phyloP scores from a whole-genome alignment of 805 yeast species.

The Pichia heedii region DNA sequence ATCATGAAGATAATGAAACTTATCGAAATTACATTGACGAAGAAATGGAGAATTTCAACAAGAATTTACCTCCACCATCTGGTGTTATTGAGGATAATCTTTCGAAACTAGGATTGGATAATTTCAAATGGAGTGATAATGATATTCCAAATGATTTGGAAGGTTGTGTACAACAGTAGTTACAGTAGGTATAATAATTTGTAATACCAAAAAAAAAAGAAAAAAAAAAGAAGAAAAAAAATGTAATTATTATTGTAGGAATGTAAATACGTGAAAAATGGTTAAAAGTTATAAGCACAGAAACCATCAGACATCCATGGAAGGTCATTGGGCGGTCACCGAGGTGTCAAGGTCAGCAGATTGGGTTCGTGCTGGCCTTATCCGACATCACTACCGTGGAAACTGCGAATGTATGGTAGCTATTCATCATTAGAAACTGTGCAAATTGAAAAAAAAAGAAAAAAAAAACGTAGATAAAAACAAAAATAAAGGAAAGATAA shows the following conservation, averaged over 20 bases:
- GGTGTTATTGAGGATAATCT: conserved; percentile 46
- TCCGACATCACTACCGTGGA: conserved; percentile 84
- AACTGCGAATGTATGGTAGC: conserved; percentile 85
- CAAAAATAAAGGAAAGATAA: conserved; percentile 7
- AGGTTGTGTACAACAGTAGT: conserved; percentile 41
- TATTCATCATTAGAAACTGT: conserved; percentile 55
- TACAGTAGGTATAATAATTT: background rate
- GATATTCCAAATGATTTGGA: conserved; percentile 50
- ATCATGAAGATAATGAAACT: conserved; percentile 40
- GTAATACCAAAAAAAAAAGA: too few species aligned
- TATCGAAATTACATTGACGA: conserved; percentile 43
- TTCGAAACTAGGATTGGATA: conserved; percentile 33
- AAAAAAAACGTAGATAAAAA: conserved; percentile 3
- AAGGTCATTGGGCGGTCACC: conserved; percentile 83
- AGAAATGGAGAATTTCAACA: conserved; percentile 61
- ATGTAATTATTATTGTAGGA: too few species aligned
- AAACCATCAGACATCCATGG: conserved; percentile 95
- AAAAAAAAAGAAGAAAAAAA: too few species aligned
- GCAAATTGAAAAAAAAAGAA: conserved; percentile 5
- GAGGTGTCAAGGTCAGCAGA: conserved; percentile 48
- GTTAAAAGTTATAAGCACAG: conserved; percentile 3
- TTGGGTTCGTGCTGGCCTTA: conserved; percentile 52
- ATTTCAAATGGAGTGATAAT: conserved; percentile 28
- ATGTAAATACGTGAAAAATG: too few species aligned
- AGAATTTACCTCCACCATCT: conserved; percentile 70